Evolutionary conservation across 495 filamentous ascomycete genomes (phyloP).

Genomic region (Penicillium manginii): DNA sequence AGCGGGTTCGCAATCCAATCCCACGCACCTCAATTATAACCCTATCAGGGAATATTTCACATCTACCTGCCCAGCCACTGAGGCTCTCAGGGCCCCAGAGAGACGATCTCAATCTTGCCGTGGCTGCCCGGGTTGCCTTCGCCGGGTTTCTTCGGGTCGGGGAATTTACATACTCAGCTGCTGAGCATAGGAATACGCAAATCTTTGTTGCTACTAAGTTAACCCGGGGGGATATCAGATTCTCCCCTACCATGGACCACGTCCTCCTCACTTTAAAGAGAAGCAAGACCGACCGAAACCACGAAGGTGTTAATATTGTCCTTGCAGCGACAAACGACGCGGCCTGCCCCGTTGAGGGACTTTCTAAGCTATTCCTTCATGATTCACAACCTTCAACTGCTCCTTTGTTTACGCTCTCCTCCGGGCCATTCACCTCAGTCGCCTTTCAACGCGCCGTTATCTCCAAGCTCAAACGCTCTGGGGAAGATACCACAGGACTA

Average conservation of each 20-base stretch:
- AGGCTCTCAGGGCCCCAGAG: neutral
- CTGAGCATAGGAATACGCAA: constrained; percentile 7
- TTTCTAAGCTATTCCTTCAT: constrained; percentile 17
- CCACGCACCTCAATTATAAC: neutral
- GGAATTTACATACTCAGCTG: constrained; percentile 13
- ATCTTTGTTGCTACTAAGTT: too few relatives aligned
- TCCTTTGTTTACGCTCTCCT: constrained; percentile 6
- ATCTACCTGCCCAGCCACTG: neutral
- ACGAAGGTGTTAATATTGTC: constrained; percentile 14
- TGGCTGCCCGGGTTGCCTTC: constrained; percentile 10
- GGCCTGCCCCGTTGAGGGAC: constrained; percentile 6
- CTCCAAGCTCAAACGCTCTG: too few relatives aligned
- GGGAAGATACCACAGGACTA: too few relatives aligned
- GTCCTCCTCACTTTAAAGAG: neutral
- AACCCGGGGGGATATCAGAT: too few relatives aligned
- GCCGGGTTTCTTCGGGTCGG: constrained; percentile 8
- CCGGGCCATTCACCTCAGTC: too few relatives aligned
- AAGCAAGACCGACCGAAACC: constrained; percentile 13
- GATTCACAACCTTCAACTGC: constrained; percentile 11
- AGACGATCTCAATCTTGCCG: constrained; percentile 13
- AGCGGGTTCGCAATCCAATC: neutral
- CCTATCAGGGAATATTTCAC: neutral
- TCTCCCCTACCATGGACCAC: too few relatives aligned
- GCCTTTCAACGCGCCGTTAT: too few relatives aligned
- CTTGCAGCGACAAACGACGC: constrained; percentile 9